Base-by-base conservation (phyloP, 2,329 filamentous ascomycete genomes). In the Sclerotinia borealis region DNA sequence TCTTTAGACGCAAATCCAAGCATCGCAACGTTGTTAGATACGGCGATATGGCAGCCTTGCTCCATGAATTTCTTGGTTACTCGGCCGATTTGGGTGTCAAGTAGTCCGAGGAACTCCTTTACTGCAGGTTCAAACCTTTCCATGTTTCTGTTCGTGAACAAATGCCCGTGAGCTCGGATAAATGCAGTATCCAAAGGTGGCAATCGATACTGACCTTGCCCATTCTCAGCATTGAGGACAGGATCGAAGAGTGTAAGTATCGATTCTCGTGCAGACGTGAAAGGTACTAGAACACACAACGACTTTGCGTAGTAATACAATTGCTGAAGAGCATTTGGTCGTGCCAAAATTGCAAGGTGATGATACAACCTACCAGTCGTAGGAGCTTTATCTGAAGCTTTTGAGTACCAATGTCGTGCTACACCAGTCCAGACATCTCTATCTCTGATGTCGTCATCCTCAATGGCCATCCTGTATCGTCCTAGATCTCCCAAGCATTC, bases 401-500 rank as follows among this genome's bases (percentile, higher is more conserved):
- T 89, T 2, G 84, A 87, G 0, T 73, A 73, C 95, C 93, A 98
- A 48, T 88, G 86, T 0, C 88, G 80, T 0, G 90, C 89, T 0
- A 96, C 90, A 0, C 83, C 82, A 0, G 89, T 90, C 93, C 93
- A 98, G 0, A 86, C 84, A 55, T 96, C 91, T 0, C 70, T 80
- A 62, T 93, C 89, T 2, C 83, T 77, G 25, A 90, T 81, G 66
- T 95, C 88, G 31, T 89, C 85, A 47, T 96, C 90, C 73, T 97
- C 93, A 50, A 97, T 92, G 0, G 92, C 92, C 92, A 97, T 97
- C 66, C 82, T 75, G 50, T 96, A 97, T 25, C 93, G 81, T 0
- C 88, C 89, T 0, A 98, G 76, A 72, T 98, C 93, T 0, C 93
- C 93, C 0, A 98, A 78, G 60, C 93, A 97, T 68, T 97, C 93